phyloP scores from a whole-genome alignment of 495 filamentous ascomycete genomes.

The Penicillium turbatum region DNA sequence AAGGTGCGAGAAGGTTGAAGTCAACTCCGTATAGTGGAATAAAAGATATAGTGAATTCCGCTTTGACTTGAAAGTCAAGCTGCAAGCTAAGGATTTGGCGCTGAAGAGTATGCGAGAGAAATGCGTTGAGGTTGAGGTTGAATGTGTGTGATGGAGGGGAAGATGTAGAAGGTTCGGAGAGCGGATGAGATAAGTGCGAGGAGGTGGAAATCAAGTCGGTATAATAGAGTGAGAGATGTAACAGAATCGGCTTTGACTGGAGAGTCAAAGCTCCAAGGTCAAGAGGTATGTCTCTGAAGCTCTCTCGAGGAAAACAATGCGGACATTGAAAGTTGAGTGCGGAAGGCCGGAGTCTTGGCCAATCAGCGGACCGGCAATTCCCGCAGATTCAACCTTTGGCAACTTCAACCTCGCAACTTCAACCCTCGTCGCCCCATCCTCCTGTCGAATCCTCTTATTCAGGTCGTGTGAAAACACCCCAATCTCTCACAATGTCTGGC shows the following conservation, averaged over 20 bases:
- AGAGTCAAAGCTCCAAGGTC: conserved; percentile 3
- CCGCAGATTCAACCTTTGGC: conserved; percentile 34
- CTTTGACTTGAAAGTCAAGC: conserved; percentile 1
- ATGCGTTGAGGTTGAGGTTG: background rate
- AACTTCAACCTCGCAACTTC: conserved; percentile 26
- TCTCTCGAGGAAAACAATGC: conserved; percentile 4
- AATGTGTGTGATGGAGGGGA: background rate
- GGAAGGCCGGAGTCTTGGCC: conserved; percentile 32
- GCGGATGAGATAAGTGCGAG: background rate
- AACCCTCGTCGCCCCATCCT: conserved; percentile 18
- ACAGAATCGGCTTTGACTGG: background rate
- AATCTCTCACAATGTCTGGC: conserved; percentile 51
- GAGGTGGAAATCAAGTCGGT: background rate
- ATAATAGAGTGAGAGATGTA: background rate
- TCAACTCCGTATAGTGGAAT: background rate
- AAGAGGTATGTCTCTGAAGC: conserved; percentile 2
- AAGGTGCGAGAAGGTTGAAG: background rate
- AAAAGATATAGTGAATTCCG: background rate
- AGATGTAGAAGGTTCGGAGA: background rate
- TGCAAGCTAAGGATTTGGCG: too few relatives aligned
- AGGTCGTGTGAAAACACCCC: conserved; percentile 19
- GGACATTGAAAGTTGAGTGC: conserved; percentile 8
- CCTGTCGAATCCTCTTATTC: conserved; percentile 9
- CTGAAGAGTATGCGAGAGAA: too few relatives aligned
- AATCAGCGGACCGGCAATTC: conserved; percentile 47